Percentiles rank a stretch among this genome's conserved stretches.
Evolutionary conservation across 2,329 filamentous ascomycete species (phyloP).

Genomic region (Sclerotinia trifoliorum): DNA sequence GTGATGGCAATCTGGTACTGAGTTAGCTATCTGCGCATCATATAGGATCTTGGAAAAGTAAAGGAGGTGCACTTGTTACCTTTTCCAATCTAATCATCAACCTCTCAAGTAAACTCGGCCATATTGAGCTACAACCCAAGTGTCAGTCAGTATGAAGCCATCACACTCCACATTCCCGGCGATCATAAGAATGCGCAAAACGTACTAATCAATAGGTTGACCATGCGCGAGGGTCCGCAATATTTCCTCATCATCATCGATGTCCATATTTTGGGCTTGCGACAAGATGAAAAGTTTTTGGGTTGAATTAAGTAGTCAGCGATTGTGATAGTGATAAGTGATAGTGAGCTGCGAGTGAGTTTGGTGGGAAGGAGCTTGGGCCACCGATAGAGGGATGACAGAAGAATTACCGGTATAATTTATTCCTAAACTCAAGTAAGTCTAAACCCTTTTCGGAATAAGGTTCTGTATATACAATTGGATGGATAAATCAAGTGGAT

Average conservation of each 20-base stretch:
- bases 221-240: conserved; percentile 49
- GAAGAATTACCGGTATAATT: no score
- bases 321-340: neutral
- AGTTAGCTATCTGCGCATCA: neutral
- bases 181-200: conserved; percentile 21
- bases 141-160: neutral
- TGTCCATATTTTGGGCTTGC: conserved; percentile 50
- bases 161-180: neutral
- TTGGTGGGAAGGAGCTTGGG: conserved; percentile 8
- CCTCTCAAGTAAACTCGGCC: conserved; percentile 43
- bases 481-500: no score
- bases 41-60: neutral
- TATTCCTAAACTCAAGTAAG: no score
- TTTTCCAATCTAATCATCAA: conserved; percentile 43
- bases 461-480: no score
- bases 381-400: no score
- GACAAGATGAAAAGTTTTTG: conserved; percentile 29
- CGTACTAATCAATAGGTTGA: conserved; percentile 56
- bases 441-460: no score
- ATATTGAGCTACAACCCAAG: conserved; percentile 40
- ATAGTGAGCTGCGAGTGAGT: neutral
- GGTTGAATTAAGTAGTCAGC: conserved; percentile 3
- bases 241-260: conserved; percentile 49
- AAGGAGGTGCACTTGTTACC: conserved; percentile 25
- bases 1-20: conserved; percentile 51